Conservation (phyloP, 2,329 filamentous ascomycete species). For the Neophaeococcomyces aloes region DNA sequence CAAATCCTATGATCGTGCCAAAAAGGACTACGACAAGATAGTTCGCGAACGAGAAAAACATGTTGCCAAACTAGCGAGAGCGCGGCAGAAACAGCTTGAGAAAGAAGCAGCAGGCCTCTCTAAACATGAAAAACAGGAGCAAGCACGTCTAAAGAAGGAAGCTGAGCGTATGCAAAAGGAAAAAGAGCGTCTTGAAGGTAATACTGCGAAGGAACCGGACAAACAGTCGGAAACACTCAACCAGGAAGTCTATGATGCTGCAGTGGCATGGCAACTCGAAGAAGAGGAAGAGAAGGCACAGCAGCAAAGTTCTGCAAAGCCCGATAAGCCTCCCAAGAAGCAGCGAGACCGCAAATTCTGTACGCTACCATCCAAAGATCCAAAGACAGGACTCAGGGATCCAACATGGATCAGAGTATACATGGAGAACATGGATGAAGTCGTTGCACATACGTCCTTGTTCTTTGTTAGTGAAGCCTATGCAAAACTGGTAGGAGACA, state of each 20-base stretch:
- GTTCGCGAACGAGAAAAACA: conserved; percentile 31
- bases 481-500: conserved; percentile 64
- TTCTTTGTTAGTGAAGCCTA: conserved; percentile 65
- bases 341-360: conserved; percentile 67
- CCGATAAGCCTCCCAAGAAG: conserved; percentile 24
- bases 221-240: conserved; percentile 18
- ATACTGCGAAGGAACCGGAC: conserved; percentile 12
- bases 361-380: conserved; percentile 51
- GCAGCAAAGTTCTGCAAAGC: neutral
- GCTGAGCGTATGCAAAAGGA: conserved; percentile 11
- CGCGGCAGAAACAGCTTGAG: conserved; percentile 26
- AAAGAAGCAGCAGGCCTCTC: conserved; percentile 26
- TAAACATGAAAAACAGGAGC: conserved; percentile 23
- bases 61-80: conserved; percentile 19
- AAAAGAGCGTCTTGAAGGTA: conserved; percentile 17
- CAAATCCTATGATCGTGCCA: conserved; percentile 55
- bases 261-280: conserved; percentile 8
- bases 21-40: conserved; percentile 56
- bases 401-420: conserved; percentile 65
- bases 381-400: conserved; percentile 48
- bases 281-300: conserved; percentile 12
- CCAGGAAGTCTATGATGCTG: conserved; percentile 14
- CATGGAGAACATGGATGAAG: conserved; percentile 76
- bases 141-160: conserved; percentile 21
- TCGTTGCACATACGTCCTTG: conserved; percentile 71